These are phyloP conservation scores for Drechslerella dactyloides DNA, from an alignment of 2,329 filamentous ascomycete genomes.

Conservation along the genomic window DNA sequence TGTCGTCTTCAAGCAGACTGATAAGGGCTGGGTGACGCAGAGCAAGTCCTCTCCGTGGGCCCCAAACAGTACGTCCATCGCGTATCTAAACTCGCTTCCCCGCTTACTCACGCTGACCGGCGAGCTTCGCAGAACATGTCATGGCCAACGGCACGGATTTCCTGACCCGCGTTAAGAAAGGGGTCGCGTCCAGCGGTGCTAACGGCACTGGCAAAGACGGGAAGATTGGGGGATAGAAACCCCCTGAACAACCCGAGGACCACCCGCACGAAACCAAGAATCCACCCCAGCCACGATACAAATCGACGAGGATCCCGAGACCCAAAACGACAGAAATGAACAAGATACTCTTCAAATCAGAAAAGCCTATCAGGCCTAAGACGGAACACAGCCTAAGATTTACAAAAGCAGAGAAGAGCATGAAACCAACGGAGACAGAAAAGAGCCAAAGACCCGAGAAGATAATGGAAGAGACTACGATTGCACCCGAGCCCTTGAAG, in stretches of 20 bases:
- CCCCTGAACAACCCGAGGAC: neutral
- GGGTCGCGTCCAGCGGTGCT: slow-evolving; percentile 11
- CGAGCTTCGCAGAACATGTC: slow-evolving; percentile 19
- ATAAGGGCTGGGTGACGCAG: slow-evolving; percentile 48
- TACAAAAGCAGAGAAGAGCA: no score
- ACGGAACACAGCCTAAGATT: no score
- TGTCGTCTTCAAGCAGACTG: slow-evolving; percentile 35
- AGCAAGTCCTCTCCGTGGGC: slow-evolving; percentile 47
- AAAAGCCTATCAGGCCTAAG: no score
- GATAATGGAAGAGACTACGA: no score
- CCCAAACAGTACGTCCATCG: slow-evolving; percentile 25
- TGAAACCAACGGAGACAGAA: no score
- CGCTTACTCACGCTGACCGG: neutral
- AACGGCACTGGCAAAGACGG: slow-evolving; percentile 42
- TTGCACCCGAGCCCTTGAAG: no score
- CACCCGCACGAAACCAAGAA: neutral
- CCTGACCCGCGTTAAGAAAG: slow-evolving; percentile 34
- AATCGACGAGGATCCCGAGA: neutral
- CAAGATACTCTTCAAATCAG: no score
- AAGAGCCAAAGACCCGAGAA: no score
- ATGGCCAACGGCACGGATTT: slow-evolving; percentile 47
- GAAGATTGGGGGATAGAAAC: slow-evolving; percentile 41
- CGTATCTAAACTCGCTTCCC: neutral
- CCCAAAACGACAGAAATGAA: no score
- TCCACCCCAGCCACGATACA: neutral